These are phyloP conservation scores for Trichoderma sp. DNA, from an alignment of 2,329 filamentous ascomycete species.

Conservation along the genomic window DNA sequence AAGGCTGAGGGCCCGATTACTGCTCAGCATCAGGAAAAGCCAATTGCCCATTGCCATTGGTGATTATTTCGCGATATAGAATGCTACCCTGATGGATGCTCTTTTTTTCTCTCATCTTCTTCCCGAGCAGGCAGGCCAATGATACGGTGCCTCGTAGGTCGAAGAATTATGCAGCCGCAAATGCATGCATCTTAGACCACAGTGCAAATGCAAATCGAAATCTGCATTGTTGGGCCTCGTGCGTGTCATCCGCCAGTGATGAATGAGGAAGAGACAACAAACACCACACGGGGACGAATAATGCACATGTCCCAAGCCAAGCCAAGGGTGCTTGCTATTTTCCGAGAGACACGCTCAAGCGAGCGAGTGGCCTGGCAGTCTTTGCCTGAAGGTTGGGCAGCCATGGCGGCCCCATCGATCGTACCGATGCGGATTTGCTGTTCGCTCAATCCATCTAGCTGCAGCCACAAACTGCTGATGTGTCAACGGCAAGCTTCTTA, in stretches of 20 bases:
- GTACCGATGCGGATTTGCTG: slow-evolving; percentile 5
- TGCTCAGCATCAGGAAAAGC: neutral
- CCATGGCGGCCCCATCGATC: slow-evolving; percentile 13
- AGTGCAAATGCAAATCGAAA: neutral
- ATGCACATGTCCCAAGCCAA: neutral
- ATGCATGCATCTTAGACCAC: slow-evolving; percentile 13
- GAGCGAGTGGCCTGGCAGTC: slow-evolving; percentile 5
- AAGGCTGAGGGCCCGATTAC: slow-evolving; percentile 9
- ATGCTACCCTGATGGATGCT: slow-evolving; percentile 3
- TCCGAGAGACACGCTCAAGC: slow-evolving; percentile 16
- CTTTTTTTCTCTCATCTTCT: neutral
- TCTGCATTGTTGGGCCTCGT: slow-evolving; percentile 6
- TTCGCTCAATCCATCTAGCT: slow-evolving; percentile 15
- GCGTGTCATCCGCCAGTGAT: neutral
- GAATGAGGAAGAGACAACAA: neutral
- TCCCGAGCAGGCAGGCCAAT: slow-evolving; percentile 1
- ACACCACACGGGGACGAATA: neutral
- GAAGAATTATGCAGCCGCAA: slow-evolving; percentile 16
- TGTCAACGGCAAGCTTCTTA: slow-evolving; percentile 15
- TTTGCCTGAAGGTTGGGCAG: slow-evolving; percentile 17
- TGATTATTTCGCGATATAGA: slow-evolving; percentile 14
- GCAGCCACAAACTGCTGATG: slow-evolving; percentile 15
- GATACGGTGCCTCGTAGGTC: slow-evolving; percentile 8
- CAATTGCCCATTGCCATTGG: slow-evolving; percentile 14
- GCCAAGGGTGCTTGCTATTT: slow-evolving; percentile 1